Percentiles rank a stretch among this genome's conserved stretches.
Evolutionary conservation across 345 rosid species (phyloP).

Genomic region (Moricandia moricandioides): DNA sequence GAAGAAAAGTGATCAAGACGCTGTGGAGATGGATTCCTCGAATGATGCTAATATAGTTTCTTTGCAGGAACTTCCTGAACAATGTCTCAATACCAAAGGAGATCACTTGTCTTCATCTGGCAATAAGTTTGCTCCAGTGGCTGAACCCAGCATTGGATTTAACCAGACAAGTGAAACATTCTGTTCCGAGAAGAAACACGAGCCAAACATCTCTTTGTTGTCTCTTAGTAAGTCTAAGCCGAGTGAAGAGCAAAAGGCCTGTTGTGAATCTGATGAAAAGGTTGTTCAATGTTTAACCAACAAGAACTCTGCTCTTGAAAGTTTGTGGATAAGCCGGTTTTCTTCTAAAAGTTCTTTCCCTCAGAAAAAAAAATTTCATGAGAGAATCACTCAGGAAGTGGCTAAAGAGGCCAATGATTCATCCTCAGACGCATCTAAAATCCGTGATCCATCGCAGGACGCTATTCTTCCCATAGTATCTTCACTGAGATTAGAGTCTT

Average conservation of each 20-base stretch:
- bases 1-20: conserved; percentile 39
- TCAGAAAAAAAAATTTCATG: conserved; percentile 2
- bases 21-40: conserved; percentile 34
- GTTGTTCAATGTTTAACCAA: conserved; percentile 27
- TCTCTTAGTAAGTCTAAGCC: conserved; percentile 41
- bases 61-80: conserved; percentile 38
- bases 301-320: conserved; percentile 49
- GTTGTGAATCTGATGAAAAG: conserved; percentile 42
- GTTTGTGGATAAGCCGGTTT: conserved; percentile 77
- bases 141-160: conserved; percentile 25
- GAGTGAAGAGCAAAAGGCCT: conserved; percentile 19
- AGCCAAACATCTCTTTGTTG: conserved; percentile 41
- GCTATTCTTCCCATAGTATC: conserved; percentile 35
- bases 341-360: conserved; percentile 44
- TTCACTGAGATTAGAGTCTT: conserved; percentile 42
- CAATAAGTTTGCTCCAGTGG: conserved; percentile 32
- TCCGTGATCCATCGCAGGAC: conserved; percentile 23
- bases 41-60: conserved; percentile 45
- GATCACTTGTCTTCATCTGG: conserved; percentile 39
- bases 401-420: conserved; percentile 22
- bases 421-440: neutral
- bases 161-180: conserved; percentile 28
- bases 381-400: neutral
- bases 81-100: conserved; percentile 35
- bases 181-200: conserved; percentile 31